These are phyloP conservation scores for Pleurotus sapidus DNA, from an alignment of 768 basidiomycete species.

Conservation along the genomic window DNA sequence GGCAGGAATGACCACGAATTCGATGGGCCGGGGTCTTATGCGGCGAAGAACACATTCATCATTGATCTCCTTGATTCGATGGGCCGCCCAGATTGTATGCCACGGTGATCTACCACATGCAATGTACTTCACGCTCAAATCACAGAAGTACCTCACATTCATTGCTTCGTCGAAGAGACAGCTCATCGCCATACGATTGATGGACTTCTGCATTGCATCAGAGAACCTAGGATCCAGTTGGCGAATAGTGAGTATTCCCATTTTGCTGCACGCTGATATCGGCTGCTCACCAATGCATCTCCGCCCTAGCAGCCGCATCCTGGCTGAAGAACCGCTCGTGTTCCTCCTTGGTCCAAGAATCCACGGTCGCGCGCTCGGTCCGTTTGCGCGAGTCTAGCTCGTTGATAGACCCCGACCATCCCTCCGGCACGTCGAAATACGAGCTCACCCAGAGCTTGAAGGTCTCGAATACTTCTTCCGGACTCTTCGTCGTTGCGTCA, in stretches of 20 bases:
- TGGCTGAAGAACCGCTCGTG: conserved; percentile 14
- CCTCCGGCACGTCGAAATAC: conserved; percentile 17
- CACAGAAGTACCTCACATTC: not conserved
- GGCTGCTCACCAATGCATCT: not conserved
- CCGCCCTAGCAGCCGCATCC: conserved; percentile 4
- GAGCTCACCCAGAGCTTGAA: conserved; percentile 9
- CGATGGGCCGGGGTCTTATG: not conserved
- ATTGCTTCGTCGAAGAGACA: not conserved
- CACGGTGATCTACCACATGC: not conserved
- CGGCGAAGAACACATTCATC: not conserved
- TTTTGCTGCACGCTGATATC: not conserved
- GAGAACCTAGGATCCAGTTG: not conserved
- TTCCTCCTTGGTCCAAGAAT: conserved; percentile 19
- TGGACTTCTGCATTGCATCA: not conserved
- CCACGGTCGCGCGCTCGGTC: conserved; percentile 13
- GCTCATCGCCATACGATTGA: conserved; percentile 1
- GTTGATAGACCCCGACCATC: conserved; percentile 8
- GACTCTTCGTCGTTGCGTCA: conserved; percentile 18
- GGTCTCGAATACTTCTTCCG: conserved; percentile 5
- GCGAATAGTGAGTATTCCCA: too few relatives aligned
- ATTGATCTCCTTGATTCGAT: not conserved
- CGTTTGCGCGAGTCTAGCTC: conserved; percentile 20
- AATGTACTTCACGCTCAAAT: not conserved
- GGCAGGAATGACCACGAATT: not conserved
- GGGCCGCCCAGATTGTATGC: conserved; percentile 2